These are phyloP conservation scores for Pythium folliculosum DNA, from an alignment of 352 stramenopile genomes.

Conservation along the genomic window DNA sequence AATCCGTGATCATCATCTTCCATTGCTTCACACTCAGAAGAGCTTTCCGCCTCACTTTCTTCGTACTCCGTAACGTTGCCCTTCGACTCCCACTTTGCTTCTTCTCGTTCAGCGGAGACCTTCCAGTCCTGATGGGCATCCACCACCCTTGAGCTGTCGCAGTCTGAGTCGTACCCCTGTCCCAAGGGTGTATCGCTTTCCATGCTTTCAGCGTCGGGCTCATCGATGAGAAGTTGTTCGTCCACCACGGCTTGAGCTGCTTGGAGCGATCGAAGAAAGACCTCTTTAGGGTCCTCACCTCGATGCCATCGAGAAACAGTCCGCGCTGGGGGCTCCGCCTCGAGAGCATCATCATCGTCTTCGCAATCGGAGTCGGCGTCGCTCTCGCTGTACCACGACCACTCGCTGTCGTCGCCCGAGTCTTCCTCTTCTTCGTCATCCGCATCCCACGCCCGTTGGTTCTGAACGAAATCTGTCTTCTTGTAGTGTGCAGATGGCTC, in stretches of 20 bases:
- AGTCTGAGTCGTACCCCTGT: constrained; percentile 79
- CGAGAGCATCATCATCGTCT: constrained; percentile 22
- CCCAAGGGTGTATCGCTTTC: constrained; percentile 46
- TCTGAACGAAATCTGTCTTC: constrained; percentile 67
- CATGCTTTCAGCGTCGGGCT: constrained; percentile 35
- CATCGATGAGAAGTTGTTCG: constrained; percentile 38
- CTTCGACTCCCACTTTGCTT: constrained; percentile 43
- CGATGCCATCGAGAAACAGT: constrained; percentile 12
- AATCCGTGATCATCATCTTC: constrained; percentile 8
- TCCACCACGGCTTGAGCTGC: constrained; percentile 52
- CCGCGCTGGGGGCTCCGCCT: constrained; percentile 10
- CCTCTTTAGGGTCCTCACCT: constrained; percentile 28
- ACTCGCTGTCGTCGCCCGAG: constrained; percentile 50
- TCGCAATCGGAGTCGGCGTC: constrained; percentile 51
- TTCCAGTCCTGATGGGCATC: constrained; percentile 29
- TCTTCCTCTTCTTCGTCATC: constrained; percentile 48
- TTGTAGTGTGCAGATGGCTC: constrained; percentile 51
- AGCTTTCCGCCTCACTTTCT: constrained; percentile 25
- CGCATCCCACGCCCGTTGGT: constrained; percentile 46
- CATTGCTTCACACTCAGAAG: constrained; percentile 38
- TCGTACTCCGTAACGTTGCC: constrained; percentile 12
- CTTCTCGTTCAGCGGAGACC: constrained; percentile 33
- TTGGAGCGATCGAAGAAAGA: constrained; percentile 48
- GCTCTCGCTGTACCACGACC: constrained; percentile 62
- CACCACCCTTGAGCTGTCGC: constrained; percentile 43